Percentiles rank a stretch among this genome's conserved stretches.
Evolutionary conservation across 495 filamentous ascomycete genomes (phyloP).

Genomic region (Aspergillus indologenus): DNA sequence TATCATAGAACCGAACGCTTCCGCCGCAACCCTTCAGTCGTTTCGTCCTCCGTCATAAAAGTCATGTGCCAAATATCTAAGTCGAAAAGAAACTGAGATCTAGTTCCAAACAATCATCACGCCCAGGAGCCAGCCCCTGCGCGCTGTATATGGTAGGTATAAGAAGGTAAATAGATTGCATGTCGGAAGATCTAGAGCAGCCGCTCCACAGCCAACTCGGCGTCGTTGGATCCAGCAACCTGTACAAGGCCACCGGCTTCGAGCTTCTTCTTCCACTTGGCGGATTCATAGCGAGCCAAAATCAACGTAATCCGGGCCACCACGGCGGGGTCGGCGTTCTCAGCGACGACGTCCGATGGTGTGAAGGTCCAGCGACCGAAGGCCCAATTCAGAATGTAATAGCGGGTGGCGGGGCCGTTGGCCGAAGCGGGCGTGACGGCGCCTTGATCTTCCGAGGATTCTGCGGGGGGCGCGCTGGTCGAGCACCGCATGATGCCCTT

Average conservation of each 20-base stretch:
- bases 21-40: too few relatives aligned
- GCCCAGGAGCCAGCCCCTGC: slow-evolving; percentile 20
- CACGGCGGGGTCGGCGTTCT: slow-evolving; percentile 40
- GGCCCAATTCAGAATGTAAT: slow-evolving; percentile 94
- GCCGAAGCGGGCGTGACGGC: neutral
- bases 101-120: neutral
- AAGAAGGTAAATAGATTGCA: neutral
- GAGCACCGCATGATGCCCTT: slow-evolving; percentile 73
- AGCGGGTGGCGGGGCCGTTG: slow-evolving; percentile 14
- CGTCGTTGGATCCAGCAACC: slow-evolving; percentile 27
- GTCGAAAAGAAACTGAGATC: neutral
- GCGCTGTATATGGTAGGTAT: neutral
- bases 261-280: slow-evolving; percentile 84
- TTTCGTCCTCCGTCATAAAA: neutral
- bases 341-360: slow-evolving; percentile 44
- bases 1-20: neutral
- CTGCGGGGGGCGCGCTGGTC: slow-evolving; percentile 50
- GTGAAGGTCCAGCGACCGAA: slow-evolving; percentile 95
- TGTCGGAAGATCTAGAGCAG: slow-evolving; percentile 28
- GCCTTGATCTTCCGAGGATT: slow-evolving; percentile 50
- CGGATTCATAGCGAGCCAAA: slow-evolving; percentile 77
- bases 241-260: slow-evolving; percentile 59
- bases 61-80: neutral
- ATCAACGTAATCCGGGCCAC: slow-evolving; percentile 79
- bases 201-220: slow-evolving; percentile 37